Evolutionary conservation across 1,284 basidiomycete genomes (phyloP).

Genomic region (Ceratobasidium sp.): DNA sequence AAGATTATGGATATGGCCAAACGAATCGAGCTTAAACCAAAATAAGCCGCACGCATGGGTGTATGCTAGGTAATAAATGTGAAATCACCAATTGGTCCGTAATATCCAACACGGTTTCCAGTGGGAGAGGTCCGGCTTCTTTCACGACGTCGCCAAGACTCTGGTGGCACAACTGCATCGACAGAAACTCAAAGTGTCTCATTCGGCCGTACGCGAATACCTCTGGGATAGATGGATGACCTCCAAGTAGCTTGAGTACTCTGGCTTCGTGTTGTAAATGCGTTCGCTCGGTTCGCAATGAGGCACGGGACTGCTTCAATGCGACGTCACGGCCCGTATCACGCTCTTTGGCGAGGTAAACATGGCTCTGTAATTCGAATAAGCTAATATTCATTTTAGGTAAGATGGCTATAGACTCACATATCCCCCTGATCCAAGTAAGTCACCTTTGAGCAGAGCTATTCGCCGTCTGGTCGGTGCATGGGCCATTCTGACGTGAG

Average conservation of each 20-base stretch:
- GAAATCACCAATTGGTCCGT: background rate
- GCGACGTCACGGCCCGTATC: background rate
- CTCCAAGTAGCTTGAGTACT: conserved; percentile 47
- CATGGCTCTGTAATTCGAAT: background rate
- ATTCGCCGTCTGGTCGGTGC: background rate
- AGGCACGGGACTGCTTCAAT: conserved; percentile 47
- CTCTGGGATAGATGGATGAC: conserved; percentile 48
- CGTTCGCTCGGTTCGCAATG: conserved; percentile 42
- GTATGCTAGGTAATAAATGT: too few species aligned
- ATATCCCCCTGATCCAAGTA: background rate
- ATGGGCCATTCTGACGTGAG: too few species aligned
- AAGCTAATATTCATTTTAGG: background rate
- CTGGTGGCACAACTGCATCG: conserved; percentile 43
- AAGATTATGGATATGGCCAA: background rate
- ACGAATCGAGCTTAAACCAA: background rate
- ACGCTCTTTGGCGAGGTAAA: background rate
- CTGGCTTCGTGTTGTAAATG: conserved; percentile 47
- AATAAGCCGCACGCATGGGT: too few species aligned
- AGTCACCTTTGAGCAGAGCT: background rate
- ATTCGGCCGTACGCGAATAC: conserved; percentile 44
- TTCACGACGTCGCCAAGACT: background rate
- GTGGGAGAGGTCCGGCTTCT: background rate
- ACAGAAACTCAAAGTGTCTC: conserved; percentile 49
- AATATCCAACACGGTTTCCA: background rate
- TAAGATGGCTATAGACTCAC: background rate